Percentiles rank a stretch among this genome's conserved stretches.
These are phyloP conservation scores for Halocafeteria seosinensis DNA, from an alignment of 108 stramenopile genomes.

Conservation along the genomic window DNA sequence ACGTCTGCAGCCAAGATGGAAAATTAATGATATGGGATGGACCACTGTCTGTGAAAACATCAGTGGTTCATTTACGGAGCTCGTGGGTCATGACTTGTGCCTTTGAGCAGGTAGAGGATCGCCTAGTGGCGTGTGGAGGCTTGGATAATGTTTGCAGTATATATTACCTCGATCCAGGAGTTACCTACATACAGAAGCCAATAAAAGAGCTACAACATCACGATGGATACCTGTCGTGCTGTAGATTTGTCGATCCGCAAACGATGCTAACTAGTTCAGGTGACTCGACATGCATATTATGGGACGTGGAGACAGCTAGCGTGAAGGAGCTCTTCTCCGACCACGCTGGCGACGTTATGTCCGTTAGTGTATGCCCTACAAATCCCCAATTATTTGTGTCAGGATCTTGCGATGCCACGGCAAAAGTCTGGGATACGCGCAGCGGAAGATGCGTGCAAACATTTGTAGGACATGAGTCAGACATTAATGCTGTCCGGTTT, in stretches of 20 bases:
- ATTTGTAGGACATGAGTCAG: constrained; percentile 75
- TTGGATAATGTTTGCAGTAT: constrained; percentile 97
- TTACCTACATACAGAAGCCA: constrained; percentile 32
- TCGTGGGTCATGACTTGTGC: constrained; percentile 97
- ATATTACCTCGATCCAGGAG: constrained; percentile 30
- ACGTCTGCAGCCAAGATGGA: constrained; percentile 69
- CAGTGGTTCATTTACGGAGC: constrained; percentile 66
- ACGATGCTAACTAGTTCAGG: constrained; percentile 76
- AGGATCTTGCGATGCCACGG: constrained; percentile 76
- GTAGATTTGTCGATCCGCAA: constrained; percentile 66
- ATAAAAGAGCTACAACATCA: constrained; percentile 83
- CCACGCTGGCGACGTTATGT: constrained; percentile 88
- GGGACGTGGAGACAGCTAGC: constrained; percentile 70
- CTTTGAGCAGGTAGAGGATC: constrained; percentile 72
- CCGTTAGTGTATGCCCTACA: constrained; percentile 50
- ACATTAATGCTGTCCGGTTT: constrained; percentile 85
- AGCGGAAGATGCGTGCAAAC: constrained; percentile 50
- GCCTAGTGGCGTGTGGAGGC: constrained; percentile 88
- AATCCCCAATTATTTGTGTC: constrained; percentile 71
- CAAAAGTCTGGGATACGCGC: constrained; percentile 96
- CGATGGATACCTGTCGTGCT: constrained; percentile 91
- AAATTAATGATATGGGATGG: constrained; percentile 94
- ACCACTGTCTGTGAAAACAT: background rate
- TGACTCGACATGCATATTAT: constrained; percentile 83
- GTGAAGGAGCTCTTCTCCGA: constrained; percentile 62